phyloP scores from a whole-genome alignment of 2,329 filamentous ascomycete genomes.

The Calonectria honghensis region DNA sequence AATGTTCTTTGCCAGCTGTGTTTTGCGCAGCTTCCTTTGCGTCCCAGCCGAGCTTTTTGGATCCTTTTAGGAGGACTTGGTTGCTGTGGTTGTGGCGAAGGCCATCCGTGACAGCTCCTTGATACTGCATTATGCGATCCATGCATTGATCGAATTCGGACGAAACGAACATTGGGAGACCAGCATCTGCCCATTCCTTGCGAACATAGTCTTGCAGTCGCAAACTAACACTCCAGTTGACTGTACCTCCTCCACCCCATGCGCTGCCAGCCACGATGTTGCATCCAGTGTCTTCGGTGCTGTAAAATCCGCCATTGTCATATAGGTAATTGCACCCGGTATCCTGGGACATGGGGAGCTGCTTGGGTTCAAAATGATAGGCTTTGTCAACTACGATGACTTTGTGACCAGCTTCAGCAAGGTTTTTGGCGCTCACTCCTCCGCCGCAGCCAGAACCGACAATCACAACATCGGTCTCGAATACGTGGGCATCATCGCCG shows the following conservation, averaged over 20 bases:
- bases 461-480: slow-evolving; percentile 89
- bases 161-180: slow-evolving; percentile 84
- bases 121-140: slow-evolving; percentile 85
- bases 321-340: slow-evolving; percentile 79
- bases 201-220: slow-evolving; percentile 85
- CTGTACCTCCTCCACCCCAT: slow-evolving; percentile 90
- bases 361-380: slow-evolving; percentile 82
- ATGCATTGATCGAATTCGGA: slow-evolving; percentile 85
- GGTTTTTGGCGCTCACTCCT: slow-evolving; percentile 85
- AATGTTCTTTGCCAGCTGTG: slow-evolving; percentile 82
- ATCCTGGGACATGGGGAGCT: slow-evolving; percentile 83
- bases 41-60: slow-evolving; percentile 82
- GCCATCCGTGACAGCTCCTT: slow-evolving; percentile 81
- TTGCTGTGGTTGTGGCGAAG: slow-evolving; percentile 86
- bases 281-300: slow-evolving; percentile 74
- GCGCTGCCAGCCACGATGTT: slow-evolving; percentile 80
- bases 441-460: slow-evolving; percentile 92
- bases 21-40: slow-evolving; percentile 86
- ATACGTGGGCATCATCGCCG: slow-evolving; percentile 68
- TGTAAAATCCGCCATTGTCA: slow-evolving; percentile 77
- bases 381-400: slow-evolving; percentile 90
- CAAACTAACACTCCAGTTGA: slow-evolving; percentile 86
- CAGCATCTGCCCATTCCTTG: slow-evolving; percentile 84
- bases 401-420: slow-evolving; percentile 83
- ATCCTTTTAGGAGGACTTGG: slow-evolving; percentile 82